Percentiles rank a stretch among this genome's conserved stretches.
These are phyloP conservation scores for Apodospora peruviana DNA, from an alignment of 495 filamentous ascomycete genomes.

Conservation along the genomic window DNA sequence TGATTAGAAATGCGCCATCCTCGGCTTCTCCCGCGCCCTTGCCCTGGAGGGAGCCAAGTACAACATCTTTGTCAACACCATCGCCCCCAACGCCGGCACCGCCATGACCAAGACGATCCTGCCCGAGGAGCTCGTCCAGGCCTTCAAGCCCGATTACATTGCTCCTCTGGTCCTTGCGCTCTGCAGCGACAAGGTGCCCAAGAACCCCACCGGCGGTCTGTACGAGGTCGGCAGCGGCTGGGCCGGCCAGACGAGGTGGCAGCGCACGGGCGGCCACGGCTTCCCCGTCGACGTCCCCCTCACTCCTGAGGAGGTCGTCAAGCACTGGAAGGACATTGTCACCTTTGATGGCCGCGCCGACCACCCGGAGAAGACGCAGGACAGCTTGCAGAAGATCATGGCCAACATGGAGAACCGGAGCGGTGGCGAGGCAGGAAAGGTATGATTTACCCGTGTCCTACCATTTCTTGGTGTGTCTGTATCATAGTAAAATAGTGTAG, in stretches of 20 bases:
- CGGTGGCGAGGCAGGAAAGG: conserved; percentile 41
- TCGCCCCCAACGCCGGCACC: conserved; percentile 95
- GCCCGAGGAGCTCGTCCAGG: conserved; percentile 96
- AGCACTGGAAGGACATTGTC: conserved; percentile 72
- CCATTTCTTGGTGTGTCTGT: conserved; percentile 17
- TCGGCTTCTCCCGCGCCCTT: conserved; percentile 88
- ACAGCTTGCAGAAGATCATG: conserved; percentile 83
- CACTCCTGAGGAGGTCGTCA: conserved; percentile 78
- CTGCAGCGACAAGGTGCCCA: conserved; percentile 80
- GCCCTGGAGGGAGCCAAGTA: conserved; percentile 93
- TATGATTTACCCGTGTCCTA: conserved; percentile 32
- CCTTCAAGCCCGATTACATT: conserved; percentile 99
- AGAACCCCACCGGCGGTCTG: conserved; percentile 79
- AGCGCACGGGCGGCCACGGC: conserved; percentile 81
- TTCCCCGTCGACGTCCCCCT: conserved; percentile 88
- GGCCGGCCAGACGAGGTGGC: conserved; percentile 89
- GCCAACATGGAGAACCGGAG: conserved; percentile 78
- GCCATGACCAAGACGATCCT: conserved; percentile 93
- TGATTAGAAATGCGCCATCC: conserved; percentile 77
- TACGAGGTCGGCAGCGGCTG: conserved; percentile 96
- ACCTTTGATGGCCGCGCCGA: conserved; percentile 90
- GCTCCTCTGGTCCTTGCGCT: conserved; percentile 86
- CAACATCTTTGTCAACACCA: conserved; percentile 98
- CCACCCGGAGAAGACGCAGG: conserved; percentile 72
- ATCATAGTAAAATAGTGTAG: conserved; percentile 27